phyloP scores from a whole-genome alignment of 2,329 filamentous ascomycete genomes.

The Madurella fahalii region DNA sequence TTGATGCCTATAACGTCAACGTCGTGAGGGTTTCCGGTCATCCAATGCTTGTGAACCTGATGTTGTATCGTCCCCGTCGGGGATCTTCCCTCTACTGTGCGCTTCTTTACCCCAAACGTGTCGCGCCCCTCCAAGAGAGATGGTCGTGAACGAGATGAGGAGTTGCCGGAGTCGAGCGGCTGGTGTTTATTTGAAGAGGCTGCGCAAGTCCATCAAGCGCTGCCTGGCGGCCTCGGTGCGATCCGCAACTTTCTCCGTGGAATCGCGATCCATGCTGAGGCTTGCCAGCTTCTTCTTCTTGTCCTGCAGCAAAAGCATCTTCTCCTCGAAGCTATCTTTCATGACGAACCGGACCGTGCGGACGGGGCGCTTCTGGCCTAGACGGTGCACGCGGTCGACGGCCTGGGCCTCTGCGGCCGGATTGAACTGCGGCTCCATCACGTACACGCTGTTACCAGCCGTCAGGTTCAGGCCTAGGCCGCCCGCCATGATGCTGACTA shows the following conservation, averaged over 20 bases:
- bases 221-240: slow-evolving; percentile 44
- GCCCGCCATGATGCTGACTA: slow-evolving; percentile 89
- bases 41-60: neutral
- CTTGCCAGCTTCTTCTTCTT: slow-evolving; percentile 92
- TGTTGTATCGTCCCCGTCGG: neutral
- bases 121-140: neutral
- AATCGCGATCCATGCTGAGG: slow-evolving; percentile 69
- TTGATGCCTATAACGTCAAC: neutral
- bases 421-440: slow-evolving; percentile 99
- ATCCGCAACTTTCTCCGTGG: slow-evolving; percentile 44
- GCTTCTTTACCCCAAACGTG: neutral
- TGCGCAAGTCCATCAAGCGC: slow-evolving; percentile 49
- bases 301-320: slow-evolving; percentile 82
- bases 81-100: no score
- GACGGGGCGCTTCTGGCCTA: slow-evolving; percentile 87
- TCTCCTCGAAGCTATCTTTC: slow-evolving; percentile 86
- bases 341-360: slow-evolving; percentile 88
- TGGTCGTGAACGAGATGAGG: neutral
- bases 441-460: slow-evolving; percentile 78
- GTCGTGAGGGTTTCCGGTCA: neutral
- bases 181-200: slow-evolving; percentile 42
- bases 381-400: slow-evolving; percentile 84
- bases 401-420: slow-evolving; percentile 93
- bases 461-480: slow-evolving; percentile 90
- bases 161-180: neutral